Evolutionary conservation across 768 basidiomycete genomes (phyloP).

Genomic region (Termitomyces sp.): DNA sequence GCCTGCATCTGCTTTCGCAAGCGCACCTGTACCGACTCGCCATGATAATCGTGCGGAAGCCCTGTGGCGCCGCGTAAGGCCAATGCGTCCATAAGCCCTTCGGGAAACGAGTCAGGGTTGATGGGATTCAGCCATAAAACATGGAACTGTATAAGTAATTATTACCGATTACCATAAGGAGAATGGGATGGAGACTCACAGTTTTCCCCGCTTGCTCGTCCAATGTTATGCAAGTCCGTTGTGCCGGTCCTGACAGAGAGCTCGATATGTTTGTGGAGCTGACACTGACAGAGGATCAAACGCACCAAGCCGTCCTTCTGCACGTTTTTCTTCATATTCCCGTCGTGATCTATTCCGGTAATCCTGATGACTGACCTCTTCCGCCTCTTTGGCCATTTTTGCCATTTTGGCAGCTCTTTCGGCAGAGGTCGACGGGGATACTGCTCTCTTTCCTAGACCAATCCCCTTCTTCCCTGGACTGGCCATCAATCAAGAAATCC

Average conservation of each 20-base stretch:
- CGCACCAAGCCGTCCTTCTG: slow-evolving; percentile 59
- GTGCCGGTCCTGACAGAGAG: slow-evolving; percentile 43
- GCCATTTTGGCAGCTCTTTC: slow-evolving; percentile 72
- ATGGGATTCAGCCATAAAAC: slow-evolving; percentile 72
- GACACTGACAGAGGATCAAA: not conserved
- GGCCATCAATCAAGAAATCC: not conserved
- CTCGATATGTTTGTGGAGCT: not conserved
- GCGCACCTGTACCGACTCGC: slow-evolving; percentile 38
- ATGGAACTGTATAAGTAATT: slow-evolving; percentile 54
- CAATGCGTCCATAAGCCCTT: slow-evolving; percentile 55
- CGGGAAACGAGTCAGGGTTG: slow-evolving; percentile 59
- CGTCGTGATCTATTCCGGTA: slow-evolving; percentile 68
- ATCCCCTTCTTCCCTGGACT: slow-evolving; percentile 71
- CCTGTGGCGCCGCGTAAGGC: slow-evolving; percentile 26
- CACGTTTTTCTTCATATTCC: slow-evolving; percentile 73
- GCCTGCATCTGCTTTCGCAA: slow-evolving; percentile 69
- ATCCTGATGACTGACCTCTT: slow-evolving; percentile 44
- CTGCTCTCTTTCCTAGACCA: slow-evolving; percentile 61
- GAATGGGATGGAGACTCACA: slow-evolving; percentile 20
- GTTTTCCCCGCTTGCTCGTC: slow-evolving; percentile 69
- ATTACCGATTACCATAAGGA: not conserved
- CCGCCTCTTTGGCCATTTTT: slow-evolving; percentile 71
- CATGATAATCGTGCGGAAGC: slow-evolving; percentile 19
- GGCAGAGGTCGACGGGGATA: slow-evolving; percentile 52
- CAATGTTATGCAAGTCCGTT: slow-evolving; percentile 65